Conservation (phyloP, 371 early-diverging fungal species). For the Apophysomyces variabilis region DNA sequence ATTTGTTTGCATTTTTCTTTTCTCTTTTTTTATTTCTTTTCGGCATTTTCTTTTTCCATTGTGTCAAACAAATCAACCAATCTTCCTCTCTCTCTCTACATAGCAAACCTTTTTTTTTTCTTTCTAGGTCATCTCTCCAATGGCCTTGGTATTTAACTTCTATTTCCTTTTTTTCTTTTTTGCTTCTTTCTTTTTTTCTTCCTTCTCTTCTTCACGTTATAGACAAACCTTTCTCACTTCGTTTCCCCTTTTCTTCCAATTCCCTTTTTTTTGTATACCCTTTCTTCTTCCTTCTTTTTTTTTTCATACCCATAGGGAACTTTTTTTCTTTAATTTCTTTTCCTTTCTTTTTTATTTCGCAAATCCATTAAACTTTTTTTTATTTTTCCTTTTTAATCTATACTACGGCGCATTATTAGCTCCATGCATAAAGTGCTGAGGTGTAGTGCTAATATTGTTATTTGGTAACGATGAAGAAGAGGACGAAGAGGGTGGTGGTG, state of each 20-base stretch:
- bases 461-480: constrained; percentile 6
- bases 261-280: constrained; percentile 9
- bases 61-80: constrained; percentile 8
- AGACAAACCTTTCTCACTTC: no score
- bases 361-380: not conserved
- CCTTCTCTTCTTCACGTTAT: constrained; percentile 5
- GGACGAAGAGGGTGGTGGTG: constrained; percentile 3
- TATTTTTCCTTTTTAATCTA: not conserved
- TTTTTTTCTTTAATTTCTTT: not conserved
- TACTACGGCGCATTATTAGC: not conserved
- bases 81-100: not conserved
- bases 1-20: constrained; percentile 13
- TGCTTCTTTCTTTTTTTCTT: constrained; percentile 9
- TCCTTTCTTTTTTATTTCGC: not conserved
- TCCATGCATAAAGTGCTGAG: constrained; percentile 5
- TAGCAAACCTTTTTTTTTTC: not conserved
- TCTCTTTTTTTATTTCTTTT: constrained; percentile 10
- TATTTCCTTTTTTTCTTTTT: constrained; percentile 15
- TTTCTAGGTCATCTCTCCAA: not conserved
- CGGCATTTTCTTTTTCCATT: constrained; percentile 3
- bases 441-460: not conserved
- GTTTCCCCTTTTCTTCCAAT: constrained; percentile 4
- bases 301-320: not conserved
- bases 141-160: constrained; percentile 8
- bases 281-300: constrained; percentile 11